phyloP scores from a whole-genome alignment of 495 filamentous ascomycete genomes.

The Pyronema omphalodes region DNA sequence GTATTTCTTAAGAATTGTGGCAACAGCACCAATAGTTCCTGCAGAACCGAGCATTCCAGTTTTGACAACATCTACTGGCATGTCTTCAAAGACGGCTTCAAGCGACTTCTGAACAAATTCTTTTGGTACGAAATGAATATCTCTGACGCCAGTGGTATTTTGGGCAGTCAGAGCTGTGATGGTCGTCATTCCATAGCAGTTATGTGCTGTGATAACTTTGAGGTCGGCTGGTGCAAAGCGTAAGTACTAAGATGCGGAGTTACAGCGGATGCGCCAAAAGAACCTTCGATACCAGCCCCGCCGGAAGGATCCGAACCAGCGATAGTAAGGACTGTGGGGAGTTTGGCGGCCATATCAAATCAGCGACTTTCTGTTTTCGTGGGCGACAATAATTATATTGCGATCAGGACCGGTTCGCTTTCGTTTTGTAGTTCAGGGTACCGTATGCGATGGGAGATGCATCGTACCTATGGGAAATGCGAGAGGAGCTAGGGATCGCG shows the following conservation, averaged over 20 bases:
- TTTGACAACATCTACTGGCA: constrained; percentile 81
- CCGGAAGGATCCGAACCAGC: constrained; percentile 77
- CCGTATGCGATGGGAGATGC: no score
- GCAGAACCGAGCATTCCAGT: constrained; percentile 82
- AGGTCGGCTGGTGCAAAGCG: constrained; percentile 48
- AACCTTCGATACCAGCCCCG: constrained; percentile 67
- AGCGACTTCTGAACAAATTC: constrained; percentile 72
- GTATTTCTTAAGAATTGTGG: constrained; percentile 29
- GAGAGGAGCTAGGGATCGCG: no score
- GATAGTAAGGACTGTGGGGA: constrained; percentile 47
- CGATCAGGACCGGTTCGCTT: no score
- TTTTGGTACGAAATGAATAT: constrained; percentile 60
- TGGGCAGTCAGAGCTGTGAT: constrained; percentile 90
- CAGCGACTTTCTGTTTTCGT: no score
- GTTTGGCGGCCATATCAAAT: neutral
- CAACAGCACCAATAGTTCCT: constrained; percentile 56
- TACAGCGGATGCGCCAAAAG: neutral
- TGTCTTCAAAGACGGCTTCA: constrained; percentile 60
- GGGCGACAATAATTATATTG: no score
- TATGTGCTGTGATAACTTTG: constrained; percentile 79
- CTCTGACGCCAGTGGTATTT: constrained; percentile 70
- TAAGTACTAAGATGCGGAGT: neutral
- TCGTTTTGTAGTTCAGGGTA: no score
- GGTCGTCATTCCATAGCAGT: constrained; percentile 89
- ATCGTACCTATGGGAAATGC: no score